phyloP scores from a whole-genome alignment of 495 filamentous ascomycete genomes.

The Xylaria telfairii region DNA sequence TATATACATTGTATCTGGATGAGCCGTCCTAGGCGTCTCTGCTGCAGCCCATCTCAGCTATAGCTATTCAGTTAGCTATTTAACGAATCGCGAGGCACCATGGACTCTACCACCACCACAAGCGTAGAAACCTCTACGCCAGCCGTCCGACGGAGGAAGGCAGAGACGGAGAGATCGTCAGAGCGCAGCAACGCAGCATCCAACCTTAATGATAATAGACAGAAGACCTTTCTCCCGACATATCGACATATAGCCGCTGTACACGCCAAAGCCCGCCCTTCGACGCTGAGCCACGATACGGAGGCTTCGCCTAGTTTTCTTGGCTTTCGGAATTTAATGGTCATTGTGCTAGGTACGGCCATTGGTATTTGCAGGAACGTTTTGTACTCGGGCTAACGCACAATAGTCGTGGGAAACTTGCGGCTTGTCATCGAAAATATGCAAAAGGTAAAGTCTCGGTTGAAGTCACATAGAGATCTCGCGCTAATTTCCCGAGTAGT shows the following conservation, averaged over 20 bases:
- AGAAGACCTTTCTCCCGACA: constrained; percentile 48
- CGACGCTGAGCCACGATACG: constrained; percentile 85
- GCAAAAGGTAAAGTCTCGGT: constrained; percentile 71
- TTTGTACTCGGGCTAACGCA: constrained; percentile 17
- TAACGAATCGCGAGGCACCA: constrained; percentile 13
- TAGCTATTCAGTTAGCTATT: background rate
- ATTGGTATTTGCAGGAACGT: background rate
- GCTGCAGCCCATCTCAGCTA: background rate
- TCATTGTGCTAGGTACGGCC: constrained; percentile 79
- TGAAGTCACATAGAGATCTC: background rate
- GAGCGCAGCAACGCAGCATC: constrained; percentile 2
- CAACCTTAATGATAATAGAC: constrained; percentile 7
- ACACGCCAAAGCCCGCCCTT: constrained; percentile 72
- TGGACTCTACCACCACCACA: constrained; percentile 39
- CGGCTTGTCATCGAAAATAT: constrained; percentile 95
- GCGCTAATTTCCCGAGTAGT: constrained; percentile 57
- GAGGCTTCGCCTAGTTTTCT: constrained; percentile 78
- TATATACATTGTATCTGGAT: background rate
- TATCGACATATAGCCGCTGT: constrained; percentile 90
- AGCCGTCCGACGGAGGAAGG: constrained; percentile 30
- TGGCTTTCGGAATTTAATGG: constrained; percentile 95
- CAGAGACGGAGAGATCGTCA: constrained; percentile 8
- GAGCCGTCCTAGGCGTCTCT: background rate
- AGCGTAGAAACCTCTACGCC: constrained; percentile 31
- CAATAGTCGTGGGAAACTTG: constrained; percentile 84